A percentile compares a stretch with the other conserved stretches of the same genome.
Conservation (phyloP, 2,329 filamentous ascomycete species). For the Huntiella moniliformis region DNA sequence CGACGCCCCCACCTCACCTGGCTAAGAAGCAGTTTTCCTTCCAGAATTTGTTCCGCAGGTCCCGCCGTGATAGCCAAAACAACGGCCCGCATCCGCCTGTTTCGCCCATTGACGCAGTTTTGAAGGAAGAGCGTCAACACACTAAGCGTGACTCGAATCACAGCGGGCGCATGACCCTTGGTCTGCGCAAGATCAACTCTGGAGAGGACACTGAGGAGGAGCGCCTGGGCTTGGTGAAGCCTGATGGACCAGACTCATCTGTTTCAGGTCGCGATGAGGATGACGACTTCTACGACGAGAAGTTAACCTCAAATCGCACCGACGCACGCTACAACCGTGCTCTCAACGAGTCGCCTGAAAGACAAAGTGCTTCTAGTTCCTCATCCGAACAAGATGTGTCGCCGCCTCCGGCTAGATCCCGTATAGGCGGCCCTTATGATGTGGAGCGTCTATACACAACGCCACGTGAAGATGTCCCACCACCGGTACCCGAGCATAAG, state of each 20-base stretch:
- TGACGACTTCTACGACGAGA: conserved; percentile 10
- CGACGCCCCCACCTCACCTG: conserved; percentile 39
- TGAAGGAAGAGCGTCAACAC: conserved; percentile 2
- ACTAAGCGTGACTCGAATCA: conserved; percentile 1
- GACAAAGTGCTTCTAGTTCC: conserved; percentile 1
- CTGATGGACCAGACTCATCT: conserved; percentile 25
- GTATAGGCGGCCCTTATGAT: conserved; percentile 9
- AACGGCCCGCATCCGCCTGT: conserved; percentile 13
- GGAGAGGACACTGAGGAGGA: conserved; percentile 60
- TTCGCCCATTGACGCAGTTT: conserved; percentile 23
- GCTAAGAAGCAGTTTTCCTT: conserved; percentile 78
- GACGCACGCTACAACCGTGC: background rate
- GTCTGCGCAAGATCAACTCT: conserved; percentile 14
- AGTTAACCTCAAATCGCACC: background rate
- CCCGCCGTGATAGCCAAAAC: conserved; percentile 1
- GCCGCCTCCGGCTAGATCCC: background rate
- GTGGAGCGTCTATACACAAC: conserved; percentile 8
- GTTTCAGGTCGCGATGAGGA: conserved; percentile 6
- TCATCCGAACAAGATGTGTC: conserved; percentile 4
- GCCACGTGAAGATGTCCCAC: background rate
- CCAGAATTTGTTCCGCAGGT: conserved; percentile 52
- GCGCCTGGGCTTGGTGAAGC: conserved; percentile 61
- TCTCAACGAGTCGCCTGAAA: background rate
- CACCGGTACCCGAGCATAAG: conserved; percentile 4
- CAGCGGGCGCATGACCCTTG: conserved; percentile 4